These are phyloP conservation scores for Stipa capillata DNA, from an alignment of 176 grass and related monocot species.

Conservation along the genomic window DNA sequence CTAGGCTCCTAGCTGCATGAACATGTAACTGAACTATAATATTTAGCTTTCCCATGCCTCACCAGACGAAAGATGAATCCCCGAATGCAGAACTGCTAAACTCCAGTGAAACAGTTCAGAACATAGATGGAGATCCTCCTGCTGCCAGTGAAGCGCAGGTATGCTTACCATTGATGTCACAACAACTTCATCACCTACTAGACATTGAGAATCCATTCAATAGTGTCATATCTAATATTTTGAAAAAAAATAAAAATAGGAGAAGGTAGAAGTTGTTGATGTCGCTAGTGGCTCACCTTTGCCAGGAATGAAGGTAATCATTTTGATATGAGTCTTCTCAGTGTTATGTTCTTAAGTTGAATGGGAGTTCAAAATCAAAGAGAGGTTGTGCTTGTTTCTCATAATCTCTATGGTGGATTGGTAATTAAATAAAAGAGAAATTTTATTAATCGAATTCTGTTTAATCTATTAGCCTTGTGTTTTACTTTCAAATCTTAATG, in stretches of 20 bases:
- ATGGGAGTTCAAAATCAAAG: neutral
- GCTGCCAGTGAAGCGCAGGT: slow-evolving; percentile 39
- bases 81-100: slow-evolving; percentile 29
- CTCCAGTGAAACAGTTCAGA: slow-evolving; percentile 22
- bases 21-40: slow-evolving; percentile 47
- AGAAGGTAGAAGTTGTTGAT: slow-evolving; percentile 43
- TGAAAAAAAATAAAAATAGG: slow-evolving; percentile 39
- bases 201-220: neutral
- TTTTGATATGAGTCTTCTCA: neutral
- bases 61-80: slow-evolving; percentile 61
- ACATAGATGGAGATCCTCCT: neutral
- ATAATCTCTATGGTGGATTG: neutral
- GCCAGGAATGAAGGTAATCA: slow-evolving; percentile 88
- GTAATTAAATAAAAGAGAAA: neutral
- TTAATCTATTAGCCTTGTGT: neutral
- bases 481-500: slow-evolving; percentile 12
- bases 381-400: neutral
- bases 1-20: neutral
- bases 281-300: slow-evolving; percentile 84
- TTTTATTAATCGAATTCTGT: neutral
- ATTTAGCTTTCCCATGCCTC: slow-evolving; percentile 48
- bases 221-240: slow-evolving; percentile 25
- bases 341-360: neutral
- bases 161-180: neutral
- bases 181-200: neutral